Conservation (phyloP, 345 rosid species). For the Ricinus communis region DNA sequence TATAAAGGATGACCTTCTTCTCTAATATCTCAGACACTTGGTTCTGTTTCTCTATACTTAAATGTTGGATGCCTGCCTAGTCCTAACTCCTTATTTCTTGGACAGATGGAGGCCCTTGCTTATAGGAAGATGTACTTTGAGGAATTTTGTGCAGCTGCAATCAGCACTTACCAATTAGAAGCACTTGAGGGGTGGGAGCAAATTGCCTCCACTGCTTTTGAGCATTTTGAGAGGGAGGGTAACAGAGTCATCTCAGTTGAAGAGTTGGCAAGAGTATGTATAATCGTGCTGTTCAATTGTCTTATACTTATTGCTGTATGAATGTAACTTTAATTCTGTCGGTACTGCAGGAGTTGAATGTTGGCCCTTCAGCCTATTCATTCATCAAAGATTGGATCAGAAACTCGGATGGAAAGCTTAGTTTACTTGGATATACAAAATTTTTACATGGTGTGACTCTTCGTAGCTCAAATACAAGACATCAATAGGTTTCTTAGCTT, state of each 20-base stretch:
- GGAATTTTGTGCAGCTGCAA: slow-evolving; percentile 93
- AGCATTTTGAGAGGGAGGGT: slow-evolving; percentile 82
- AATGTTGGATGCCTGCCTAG: not conserved
- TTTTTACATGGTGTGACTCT: slow-evolving; percentile 81
- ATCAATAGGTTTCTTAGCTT: slow-evolving; percentile 37
- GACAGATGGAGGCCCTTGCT: slow-evolving; percentile 72
- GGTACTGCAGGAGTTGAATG: slow-evolving; percentile 62
- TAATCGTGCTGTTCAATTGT: not conserved
- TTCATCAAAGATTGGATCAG: slow-evolving; percentile 80
- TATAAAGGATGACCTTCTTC: not conserved
- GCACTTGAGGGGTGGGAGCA: slow-evolving; percentile 86
- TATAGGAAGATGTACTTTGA: slow-evolving; percentile 71
- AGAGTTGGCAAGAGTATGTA: slow-evolving; percentile 71
- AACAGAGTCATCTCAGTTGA: slow-evolving; percentile 71
- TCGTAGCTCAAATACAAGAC: slow-evolving; percentile 76
- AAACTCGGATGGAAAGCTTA: slow-evolving; percentile 78
- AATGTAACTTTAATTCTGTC: not conserved
- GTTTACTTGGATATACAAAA: slow-evolving; percentile 73
- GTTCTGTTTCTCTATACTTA: not conserved
- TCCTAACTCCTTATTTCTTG: slow-evolving; percentile 2
- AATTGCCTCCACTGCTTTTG: slow-evolving; percentile 65
- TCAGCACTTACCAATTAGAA: slow-evolving; percentile 80
- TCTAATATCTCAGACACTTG: not conserved
- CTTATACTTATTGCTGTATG: not conserved
- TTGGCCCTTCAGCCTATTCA: slow-evolving; percentile 79